Evolutionary conservation across 345 rosid genomes (phyloP).

Genomic region (Boechera retrofracta): DNA sequence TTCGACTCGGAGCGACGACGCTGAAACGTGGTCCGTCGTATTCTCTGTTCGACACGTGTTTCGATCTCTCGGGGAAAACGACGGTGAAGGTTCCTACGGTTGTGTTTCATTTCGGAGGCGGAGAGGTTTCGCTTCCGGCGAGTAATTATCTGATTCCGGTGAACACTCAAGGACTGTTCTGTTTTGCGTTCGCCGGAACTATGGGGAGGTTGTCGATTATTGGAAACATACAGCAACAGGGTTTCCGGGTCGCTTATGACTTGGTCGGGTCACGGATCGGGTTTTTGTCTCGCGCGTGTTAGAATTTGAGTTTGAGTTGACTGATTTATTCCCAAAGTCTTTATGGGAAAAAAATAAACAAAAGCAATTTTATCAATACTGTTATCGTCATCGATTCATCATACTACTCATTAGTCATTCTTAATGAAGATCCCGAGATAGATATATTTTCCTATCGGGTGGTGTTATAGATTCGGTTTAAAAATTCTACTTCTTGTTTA

Average conservation of each 20-base stretch:
- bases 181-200: constrained; percentile 98
- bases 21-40: constrained; percentile 61
- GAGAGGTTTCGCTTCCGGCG: constrained; percentile 80
- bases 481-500: not conserved
- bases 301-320: constrained; percentile 33
- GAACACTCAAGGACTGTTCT: constrained; percentile 68
- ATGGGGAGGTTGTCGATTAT: constrained; percentile 77
- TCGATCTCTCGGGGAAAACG: constrained; percentile 65
- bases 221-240: constrained; percentile 95
- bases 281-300: constrained; percentile 80
- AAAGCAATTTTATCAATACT: not conserved
- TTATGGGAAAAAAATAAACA: not conserved
- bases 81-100: constrained; percentile 82
- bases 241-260: constrained; percentile 87
- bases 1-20: constrained; percentile 52
- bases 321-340: constrained; percentile 25
- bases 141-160: constrained; percentile 88
- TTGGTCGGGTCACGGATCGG: constrained; percentile 78
- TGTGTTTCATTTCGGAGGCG: constrained; percentile 68
- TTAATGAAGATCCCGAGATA: constrained; percentile 28
- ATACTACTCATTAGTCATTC: constrained; percentile 24
- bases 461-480: constrained; percentile 10
- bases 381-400: not conserved
- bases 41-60: constrained; percentile 81
- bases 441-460: not conserved